Evolutionary conservation across 1,284 basidiomycete genomes (phyloP).

Genomic region (Microbotryum lychnidis-dioicae): DNA sequence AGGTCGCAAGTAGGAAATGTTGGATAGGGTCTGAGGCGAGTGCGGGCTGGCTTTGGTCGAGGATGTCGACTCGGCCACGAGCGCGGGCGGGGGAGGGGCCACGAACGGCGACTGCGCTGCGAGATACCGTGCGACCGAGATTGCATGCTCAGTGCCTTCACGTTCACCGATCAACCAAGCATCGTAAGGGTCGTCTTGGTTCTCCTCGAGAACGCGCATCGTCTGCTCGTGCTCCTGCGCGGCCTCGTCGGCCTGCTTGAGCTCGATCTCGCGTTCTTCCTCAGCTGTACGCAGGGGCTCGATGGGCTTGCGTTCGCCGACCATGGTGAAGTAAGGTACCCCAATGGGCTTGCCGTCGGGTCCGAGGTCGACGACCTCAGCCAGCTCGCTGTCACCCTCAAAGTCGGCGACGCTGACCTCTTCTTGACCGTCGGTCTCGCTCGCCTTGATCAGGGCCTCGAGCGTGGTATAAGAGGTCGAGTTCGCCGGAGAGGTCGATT

Average conservation of each 20-base stretch:
- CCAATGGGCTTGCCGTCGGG: conserved; percentile 21
- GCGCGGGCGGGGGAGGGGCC: conserved; percentile 2
- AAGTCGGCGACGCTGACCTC: not conserved
- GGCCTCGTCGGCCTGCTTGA: conserved; percentile 13
- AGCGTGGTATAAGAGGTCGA: not conserved
- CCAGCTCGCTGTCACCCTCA: conserved; percentile 7
- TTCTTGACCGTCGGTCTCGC: not conserved
- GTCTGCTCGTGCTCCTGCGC: conserved; percentile 14
- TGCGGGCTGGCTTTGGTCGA: not conserved
- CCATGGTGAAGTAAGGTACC: conserved; percentile 13
- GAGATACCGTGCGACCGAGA: conserved; percentile 24
- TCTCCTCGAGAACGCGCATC: conserved; percentile 20
- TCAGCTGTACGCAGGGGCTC: conserved; percentile 11
- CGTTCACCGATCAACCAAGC: conserved; percentile 28
- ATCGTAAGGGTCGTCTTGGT: conserved; percentile 26
- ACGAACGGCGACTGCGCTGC: conserved; percentile 21
- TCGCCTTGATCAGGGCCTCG: not conserved
- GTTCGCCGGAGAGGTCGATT: not conserved
- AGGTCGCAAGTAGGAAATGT: conserved; percentile 18
- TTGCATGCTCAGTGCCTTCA: not conserved
- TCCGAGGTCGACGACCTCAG: conserved; percentile 23
- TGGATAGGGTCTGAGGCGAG: not conserved
- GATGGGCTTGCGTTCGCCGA: conserved; percentile 5
- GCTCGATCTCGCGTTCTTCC: conserved; percentile 22
- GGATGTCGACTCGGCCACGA: not conserved